These are phyloP conservation scores for Boletus rex-veris DNA, from an alignment of 768 basidiomycete genomes.

Conservation along the genomic window DNA sequence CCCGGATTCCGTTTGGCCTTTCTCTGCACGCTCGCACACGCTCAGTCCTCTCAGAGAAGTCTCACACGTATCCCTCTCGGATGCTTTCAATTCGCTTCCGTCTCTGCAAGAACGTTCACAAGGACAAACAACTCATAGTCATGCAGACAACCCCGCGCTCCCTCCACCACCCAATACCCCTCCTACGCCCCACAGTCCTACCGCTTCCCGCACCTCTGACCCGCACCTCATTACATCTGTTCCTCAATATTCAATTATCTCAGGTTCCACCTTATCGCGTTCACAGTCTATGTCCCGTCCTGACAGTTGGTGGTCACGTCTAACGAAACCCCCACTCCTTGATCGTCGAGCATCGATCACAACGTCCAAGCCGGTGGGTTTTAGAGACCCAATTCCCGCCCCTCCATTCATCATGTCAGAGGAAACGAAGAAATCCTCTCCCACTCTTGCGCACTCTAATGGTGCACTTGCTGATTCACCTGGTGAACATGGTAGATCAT, in stretches of 20 bases:
- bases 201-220: conserved; percentile 23
- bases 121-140: conserved; percentile 23
- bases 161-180: conserved; percentile 10
- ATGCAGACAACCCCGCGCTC: conserved; percentile 23
- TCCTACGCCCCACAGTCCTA: conserved; percentile 22
- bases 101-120: conserved; percentile 24
- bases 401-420: conserved; percentile 62
- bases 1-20: conserved; percentile 11
- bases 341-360: conserved; percentile 51
- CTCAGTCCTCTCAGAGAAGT: conserved; percentile 35
- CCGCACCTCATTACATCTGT: conserved; percentile 28
- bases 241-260: conserved; percentile 40
- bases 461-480: conserved; percentile 10
- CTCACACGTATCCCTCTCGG: conserved; percentile 23
- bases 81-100: conserved; percentile 24
- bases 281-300: conserved; percentile 56
- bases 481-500: conserved; percentile 31
- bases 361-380: conserved; percentile 41
- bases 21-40: conserved; percentile 21
- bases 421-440: conserved; percentile 33
- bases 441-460: conserved; percentile 13
- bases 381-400: conserved; percentile 78
- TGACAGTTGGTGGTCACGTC: conserved; percentile 77
- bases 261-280: conserved; percentile 39
- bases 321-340: conserved; percentile 62